Percentiles rank a stretch among this genome's conserved stretches.
phyloP scores from a whole-genome alignment of 257 asterid species.

The Rehmannia glutinosa region DNA sequence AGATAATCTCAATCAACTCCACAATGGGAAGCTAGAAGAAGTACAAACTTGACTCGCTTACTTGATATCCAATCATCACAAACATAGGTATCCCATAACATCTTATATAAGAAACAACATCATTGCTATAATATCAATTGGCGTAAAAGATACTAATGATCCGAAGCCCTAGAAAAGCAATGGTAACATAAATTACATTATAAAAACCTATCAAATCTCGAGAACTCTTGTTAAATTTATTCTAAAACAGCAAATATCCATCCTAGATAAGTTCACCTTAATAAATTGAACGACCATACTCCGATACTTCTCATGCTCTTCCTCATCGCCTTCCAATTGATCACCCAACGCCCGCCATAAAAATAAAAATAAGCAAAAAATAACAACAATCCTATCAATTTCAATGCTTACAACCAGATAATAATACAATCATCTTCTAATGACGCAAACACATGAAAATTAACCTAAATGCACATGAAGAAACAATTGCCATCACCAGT shows the following conservation, averaged over 20 bases:
- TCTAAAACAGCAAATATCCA: background rate
- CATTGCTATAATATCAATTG: no score
- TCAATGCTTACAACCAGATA: conserved; percentile 1
- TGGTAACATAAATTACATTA: background rate
- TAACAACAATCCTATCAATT: background rate
- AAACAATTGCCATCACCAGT: conserved; percentile 96
- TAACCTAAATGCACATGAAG: conserved; percentile 64
- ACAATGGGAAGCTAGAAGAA: background rate
- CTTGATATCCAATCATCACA: no score
- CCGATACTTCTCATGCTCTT: conserved; percentile 71
- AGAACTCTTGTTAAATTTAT: background rate
- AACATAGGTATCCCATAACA: background rate
- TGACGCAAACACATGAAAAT: background rate
- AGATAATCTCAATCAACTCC: conserved; percentile 4
- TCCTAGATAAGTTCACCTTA: conserved; percentile 27
- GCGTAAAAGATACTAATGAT: background rate
- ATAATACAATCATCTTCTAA: background rate
- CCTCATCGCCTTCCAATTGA: conserved; percentile 92
- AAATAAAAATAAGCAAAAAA: background rate
- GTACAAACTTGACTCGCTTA: background rate
- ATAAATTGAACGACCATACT: conserved; percentile 63
- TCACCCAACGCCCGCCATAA: conserved; percentile 73
- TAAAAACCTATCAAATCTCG: background rate
- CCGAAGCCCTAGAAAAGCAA: background rate
- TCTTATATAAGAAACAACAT: background rate